Evolutionary conservation across 768 basidiomycete species (phyloP).

Genomic region (Tulasnella sp.): DNA sequence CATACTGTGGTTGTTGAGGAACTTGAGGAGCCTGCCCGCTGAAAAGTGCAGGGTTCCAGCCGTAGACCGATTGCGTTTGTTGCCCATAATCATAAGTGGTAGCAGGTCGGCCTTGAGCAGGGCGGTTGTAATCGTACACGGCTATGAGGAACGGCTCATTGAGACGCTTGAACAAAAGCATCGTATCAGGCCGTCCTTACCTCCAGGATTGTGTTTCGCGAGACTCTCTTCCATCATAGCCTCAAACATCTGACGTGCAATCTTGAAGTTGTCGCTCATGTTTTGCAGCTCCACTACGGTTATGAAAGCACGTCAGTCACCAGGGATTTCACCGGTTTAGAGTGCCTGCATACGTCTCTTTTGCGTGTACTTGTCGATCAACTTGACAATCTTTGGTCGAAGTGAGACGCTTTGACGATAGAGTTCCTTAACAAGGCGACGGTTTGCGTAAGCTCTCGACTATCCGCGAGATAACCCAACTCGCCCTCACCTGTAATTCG

Average conservation of each 20-base stretch:
- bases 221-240: slow-evolving; percentile 89
- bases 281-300: slow-evolving; percentile 76
- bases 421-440: slow-evolving; percentile 52
- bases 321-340: not conserved
- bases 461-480: slow-evolving; percentile 18
- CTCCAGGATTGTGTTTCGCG: slow-evolving; percentile 54
- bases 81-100: slow-evolving; percentile 10
- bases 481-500: slow-evolving; percentile 59
- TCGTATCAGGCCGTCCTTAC: slow-evolving; percentile 32
- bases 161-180: not conserved
- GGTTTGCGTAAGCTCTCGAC: not conserved
- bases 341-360: slow-evolving; percentile 54
- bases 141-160: slow-evolving; percentile 24
- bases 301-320: not conserved
- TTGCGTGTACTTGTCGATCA: slow-evolving; percentile 96
- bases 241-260: slow-evolving; percentile 84
- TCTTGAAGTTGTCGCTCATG: slow-evolving; percentile 91
- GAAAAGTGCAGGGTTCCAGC: slow-evolving; percentile 44
- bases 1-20: slow-evolving; percentile 30
- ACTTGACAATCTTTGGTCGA: slow-evolving; percentile 88
- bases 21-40: slow-evolving; percentile 34
- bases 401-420: slow-evolving; percentile 85
- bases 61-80: slow-evolving; percentile 38
- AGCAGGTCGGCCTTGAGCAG: not conserved
- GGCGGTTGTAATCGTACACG: slow-evolving; percentile 5